Conservation (phyloP, 768 basidiomycete species). For the Sarcodon aspratus region DNA sequence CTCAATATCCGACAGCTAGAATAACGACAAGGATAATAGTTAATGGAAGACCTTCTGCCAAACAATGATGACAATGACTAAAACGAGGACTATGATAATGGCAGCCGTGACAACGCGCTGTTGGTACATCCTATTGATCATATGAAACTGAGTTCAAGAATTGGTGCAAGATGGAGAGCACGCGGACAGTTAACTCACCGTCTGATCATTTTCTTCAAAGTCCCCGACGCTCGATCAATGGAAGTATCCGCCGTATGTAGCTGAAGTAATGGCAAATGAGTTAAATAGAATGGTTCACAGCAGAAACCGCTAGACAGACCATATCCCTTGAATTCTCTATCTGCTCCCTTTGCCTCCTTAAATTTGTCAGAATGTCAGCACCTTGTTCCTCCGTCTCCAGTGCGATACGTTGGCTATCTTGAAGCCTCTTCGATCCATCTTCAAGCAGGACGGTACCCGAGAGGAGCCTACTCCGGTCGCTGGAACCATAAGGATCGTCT, state of each 20-base stretch:
- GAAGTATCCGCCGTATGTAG: constrained; percentile 77
- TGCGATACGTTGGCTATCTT: constrained; percentile 87
- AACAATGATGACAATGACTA: constrained; percentile 72
- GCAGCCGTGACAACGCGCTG: constrained; percentile 81
- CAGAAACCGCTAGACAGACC: constrained; percentile 29
- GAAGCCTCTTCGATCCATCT: constrained; percentile 75
- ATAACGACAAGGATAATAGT: not conserved
- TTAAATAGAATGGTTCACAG: not conserved
- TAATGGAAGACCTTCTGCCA: constrained; percentile 63
- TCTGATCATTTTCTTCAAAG: constrained; percentile 91
- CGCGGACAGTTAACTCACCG: constrained; percentile 43
- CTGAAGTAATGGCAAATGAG: constrained; percentile 26
- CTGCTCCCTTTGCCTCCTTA: constrained; percentile 84
- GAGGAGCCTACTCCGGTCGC: constrained; percentile 72
- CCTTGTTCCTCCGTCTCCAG: constrained; percentile 96
- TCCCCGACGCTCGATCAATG: constrained; percentile 86
- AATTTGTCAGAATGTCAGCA: constrained; percentile 78
- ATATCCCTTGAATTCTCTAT: constrained; percentile 90
- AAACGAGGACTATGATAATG: constrained; percentile 76
- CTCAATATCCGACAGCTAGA: not conserved
- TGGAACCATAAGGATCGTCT: constrained; percentile 72
- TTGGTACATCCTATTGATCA: constrained; percentile 79
- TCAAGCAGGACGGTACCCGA: constrained; percentile 69
- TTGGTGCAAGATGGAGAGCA: constrained; percentile 3
- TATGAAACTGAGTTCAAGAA: constrained; percentile 12